phyloP scores from a whole-genome alignment of 257 asterid species.

The Capsicum pubescens region DNA sequence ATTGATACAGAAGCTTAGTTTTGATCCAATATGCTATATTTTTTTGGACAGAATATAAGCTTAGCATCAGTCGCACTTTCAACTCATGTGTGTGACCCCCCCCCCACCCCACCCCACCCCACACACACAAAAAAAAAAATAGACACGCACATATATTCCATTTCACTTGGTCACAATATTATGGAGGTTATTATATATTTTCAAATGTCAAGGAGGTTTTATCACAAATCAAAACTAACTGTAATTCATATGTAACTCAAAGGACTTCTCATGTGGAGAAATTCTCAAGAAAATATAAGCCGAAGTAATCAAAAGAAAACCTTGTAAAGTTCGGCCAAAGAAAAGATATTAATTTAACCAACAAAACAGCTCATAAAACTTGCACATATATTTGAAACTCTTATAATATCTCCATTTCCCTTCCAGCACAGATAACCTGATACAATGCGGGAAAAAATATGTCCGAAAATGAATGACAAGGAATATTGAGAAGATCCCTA shows the following conservation, averaged over 20 bases:
- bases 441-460: neutral
- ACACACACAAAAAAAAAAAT: too few relatives aligned
- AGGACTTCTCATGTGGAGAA: neutral
- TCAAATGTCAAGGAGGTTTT: neutral
- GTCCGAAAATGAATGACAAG: neutral
- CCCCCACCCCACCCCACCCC: neutral
- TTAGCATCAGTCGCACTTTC: neutral
- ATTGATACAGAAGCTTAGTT: neutral
- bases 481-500: neutral
- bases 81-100: neutral
- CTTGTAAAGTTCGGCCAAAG: constrained; percentile 12
- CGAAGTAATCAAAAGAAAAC: neutral
- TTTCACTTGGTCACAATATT: neutral
- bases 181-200: neutral
- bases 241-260: neutral
- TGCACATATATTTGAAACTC: neutral
- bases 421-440: neutral
- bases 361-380: neutral
- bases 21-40: constrained; percentile 1
- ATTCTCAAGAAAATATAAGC: neutral
- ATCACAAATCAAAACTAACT: neutral
- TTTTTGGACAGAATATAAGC: constrained; percentile 18
- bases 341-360: neutral
- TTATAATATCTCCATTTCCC: neutral
- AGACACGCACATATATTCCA: neutral